A percentile compares a stretch with the other conserved stretches of the same genome.
phyloP scores from a whole-genome alignment of 805 yeast species.

The Wickerhamomyces queroliae region DNA sequence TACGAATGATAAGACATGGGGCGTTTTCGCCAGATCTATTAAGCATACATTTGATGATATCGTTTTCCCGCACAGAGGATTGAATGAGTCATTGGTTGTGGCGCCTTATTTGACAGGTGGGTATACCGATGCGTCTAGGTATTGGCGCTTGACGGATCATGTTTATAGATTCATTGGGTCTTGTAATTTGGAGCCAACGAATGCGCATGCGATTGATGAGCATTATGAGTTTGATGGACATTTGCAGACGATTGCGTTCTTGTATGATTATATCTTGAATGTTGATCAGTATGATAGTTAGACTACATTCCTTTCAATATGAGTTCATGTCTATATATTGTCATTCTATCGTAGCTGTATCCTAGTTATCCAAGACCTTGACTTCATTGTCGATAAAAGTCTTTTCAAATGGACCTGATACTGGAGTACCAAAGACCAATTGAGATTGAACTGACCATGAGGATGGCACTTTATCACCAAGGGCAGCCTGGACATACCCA shows the following conservation, averaged over 20 bases:
- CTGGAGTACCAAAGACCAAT: conserved; percentile 43
- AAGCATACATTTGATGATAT: conserved; percentile 50
- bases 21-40: conserved; percentile 46
- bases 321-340: background rate
- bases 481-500: conserved; percentile 81
- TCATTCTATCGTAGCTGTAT: background rate
- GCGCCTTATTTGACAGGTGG: conserved; percentile 51
- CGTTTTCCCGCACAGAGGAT: conserved; percentile 23
- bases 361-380: conserved; percentile 23
- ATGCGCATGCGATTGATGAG: conserved; percentile 64
- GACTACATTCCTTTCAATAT: background rate
- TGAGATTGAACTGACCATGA: conserved; percentile 43
- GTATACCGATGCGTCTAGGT: conserved; percentile 57
- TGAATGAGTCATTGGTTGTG: conserved; percentile 14
- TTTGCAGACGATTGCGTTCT: conserved; percentile 50
- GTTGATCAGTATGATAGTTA: conserved; percentile 5
- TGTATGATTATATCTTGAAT: conserved; percentile 37
- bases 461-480: conserved; percentile 47
- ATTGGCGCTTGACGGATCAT: conserved; percentile 49
- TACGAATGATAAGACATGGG: conserved; percentile 41
- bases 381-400: conserved; percentile 36
- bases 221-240: conserved; percentile 49
- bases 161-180: conserved; percentile 42
- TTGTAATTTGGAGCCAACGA: conserved; percentile 14
- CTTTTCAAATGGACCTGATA: conserved; percentile 32